Base-by-base conservation (phyloP, 1,284 basidiomycete species). In the Microbotryum violaceum region DNA sequence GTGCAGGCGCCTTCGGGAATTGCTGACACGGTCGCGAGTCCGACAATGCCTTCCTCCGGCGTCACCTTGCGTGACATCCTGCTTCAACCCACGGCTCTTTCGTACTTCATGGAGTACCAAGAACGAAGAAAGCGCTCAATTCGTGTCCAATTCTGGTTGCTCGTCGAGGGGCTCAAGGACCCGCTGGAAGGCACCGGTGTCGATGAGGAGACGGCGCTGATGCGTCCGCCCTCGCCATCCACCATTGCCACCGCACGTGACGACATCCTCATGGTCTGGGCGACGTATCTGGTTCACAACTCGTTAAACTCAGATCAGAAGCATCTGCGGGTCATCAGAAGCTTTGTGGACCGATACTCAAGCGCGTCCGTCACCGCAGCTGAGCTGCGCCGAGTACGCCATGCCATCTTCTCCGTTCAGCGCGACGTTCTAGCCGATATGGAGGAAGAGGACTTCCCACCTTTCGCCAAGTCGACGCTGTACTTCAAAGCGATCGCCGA, bases 61-160 rank as follows among this genome's bases (percentile, higher is more conserved):
- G 37, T 42, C 37, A 42, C 68, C 0, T 78, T 91, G 8, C 82
- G 87, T 48, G 85, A 89, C 54, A 82, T 97, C 49, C 83, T 97
- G 1, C 80, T 84, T 44, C 91, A 91, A 69, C 90, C 92, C 0
- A 87, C 85, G 33, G 90, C 91, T 0, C 81, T 97, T 1, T 91
- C 89, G 2, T 94, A 94, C 74, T 91, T 94, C 77, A 93, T 97
- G 85, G 94, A 98, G 76, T 94, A 89, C 72, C 93, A 97, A 89
- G 94, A 97, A 69, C 83, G 93, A 8, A 83, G 88, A 3, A 82
- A 85, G 61, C 84, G 89, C 33, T 88, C 91, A 18, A 74, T 90
- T 10, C 82, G 91, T 4, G 88, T 97, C 3, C 94, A 97, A 69
- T 98, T 97, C 76, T 97, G 94, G 94, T 80, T 97, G 3, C 89